phyloP scores from a whole-genome alignment of 768 basidiomycete genomes.

The Brasilioporus rufonigricans region DNA sequence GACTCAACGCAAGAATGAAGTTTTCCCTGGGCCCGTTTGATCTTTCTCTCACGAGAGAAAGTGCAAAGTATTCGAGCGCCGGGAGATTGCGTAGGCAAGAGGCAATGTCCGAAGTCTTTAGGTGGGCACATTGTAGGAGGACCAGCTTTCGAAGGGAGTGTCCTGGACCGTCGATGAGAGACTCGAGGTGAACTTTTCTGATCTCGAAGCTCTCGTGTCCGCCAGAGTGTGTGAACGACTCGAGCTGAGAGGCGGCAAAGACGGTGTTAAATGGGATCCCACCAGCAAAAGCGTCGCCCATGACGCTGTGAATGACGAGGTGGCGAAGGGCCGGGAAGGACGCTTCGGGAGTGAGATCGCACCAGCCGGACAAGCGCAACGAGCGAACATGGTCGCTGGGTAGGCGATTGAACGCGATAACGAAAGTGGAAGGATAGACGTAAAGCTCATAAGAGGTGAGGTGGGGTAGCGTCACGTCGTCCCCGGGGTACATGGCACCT shows the following conservation, averaged over 20 bases:
- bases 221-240: conserved; percentile 35
- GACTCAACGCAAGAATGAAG: too few species aligned
- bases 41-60: conserved; percentile 36
- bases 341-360: too few species aligned
- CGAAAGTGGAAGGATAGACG: conserved; percentile 30
- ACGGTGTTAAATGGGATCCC: conserved; percentile 22
- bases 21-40: too few species aligned
- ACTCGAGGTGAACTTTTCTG: too few species aligned
- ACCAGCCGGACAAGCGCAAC: too few species aligned
- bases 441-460: conserved; percentile 39
- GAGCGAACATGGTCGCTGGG: conserved; percentile 21
- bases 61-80: conserved; percentile 34
- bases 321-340: too few species aligned
- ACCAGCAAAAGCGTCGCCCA: conserved; percentile 37
- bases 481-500: conserved; percentile 35
- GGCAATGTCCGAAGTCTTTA: conserved; percentile 30
- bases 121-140: conserved; percentile 34
- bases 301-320: too few species aligned
- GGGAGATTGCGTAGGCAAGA: conserved; percentile 28
- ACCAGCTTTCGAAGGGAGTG: too few species aligned
- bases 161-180: too few species aligned
- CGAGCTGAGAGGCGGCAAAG: too few species aligned
- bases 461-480: not conserved
- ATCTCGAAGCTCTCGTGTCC: conserved; percentile 37
- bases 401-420: conserved; percentile 30